These are phyloP conservation scores for Alternaria gaisen DNA, from an alignment of 2,329 filamentous ascomycete species.

Conservation along the genomic window DNA sequence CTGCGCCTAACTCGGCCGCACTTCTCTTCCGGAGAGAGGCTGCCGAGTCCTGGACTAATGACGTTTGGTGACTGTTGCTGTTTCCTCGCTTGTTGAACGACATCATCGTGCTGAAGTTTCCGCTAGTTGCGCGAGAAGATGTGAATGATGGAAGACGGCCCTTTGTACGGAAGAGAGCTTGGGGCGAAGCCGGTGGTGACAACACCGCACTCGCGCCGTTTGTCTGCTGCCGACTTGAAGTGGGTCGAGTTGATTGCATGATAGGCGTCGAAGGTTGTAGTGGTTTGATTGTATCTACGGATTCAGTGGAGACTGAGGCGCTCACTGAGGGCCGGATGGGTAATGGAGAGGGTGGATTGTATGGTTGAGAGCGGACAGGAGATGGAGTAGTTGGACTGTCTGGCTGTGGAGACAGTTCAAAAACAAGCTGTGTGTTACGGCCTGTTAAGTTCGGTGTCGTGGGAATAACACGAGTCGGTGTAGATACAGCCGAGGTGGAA, in stretches of 20 bases:
- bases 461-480: not conserved
- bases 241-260: conserved; percentile 17
- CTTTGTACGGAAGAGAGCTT: conserved; percentile 24
- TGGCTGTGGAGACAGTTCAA: not conserved
- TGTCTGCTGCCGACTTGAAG: conserved; percentile 4
- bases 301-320: conserved; percentile 11
- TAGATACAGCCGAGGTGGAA: not conserved
- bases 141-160: conserved; percentile 29
- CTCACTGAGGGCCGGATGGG: conserved; percentile 9
- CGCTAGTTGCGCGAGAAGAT: conserved; percentile 32
- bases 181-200: conserved; percentile 34
- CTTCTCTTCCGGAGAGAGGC: conserved; percentile 46
- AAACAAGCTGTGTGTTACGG: not conserved
- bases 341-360: not conserved
- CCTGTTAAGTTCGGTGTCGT: not conserved
- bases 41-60: conserved; percentile 48
- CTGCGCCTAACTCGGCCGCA: conserved; percentile 47
- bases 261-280: conserved; percentile 5
- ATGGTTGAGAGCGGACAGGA: not conserved
- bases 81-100: conserved; percentile 22
- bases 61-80: conserved; percentile 39
- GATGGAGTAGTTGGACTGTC: conserved; percentile 1
- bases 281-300: conserved; percentile 14
- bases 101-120: conserved; percentile 28
- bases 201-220: conserved; percentile 22